Percentiles rank a stretch among this genome's conserved stretches.
Evolutionary conservation across 768 basidiomycete species (phyloP).

Genomic region (Hygrocybe punicea): DNA sequence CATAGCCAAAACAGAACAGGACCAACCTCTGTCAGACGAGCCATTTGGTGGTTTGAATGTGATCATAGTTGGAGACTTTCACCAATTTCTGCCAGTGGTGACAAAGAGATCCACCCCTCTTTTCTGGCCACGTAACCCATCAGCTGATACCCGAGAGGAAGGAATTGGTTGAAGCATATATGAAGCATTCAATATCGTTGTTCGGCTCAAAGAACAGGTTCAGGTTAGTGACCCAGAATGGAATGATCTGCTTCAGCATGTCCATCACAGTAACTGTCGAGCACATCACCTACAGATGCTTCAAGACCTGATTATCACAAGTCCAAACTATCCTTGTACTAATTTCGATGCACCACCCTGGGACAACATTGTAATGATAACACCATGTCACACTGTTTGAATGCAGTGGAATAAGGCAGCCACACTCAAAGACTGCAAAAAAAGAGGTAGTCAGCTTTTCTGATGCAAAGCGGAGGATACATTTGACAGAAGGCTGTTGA

Average conservation of each 20-base stretch:
- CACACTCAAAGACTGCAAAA: too few relatives aligned
- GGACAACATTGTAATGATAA: too few relatives aligned
- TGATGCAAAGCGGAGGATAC: too few relatives aligned
- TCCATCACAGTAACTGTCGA: constrained; percentile 22
- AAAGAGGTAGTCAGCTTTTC: too few relatives aligned
- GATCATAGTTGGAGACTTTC: constrained; percentile 33
- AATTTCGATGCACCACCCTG: too few relatives aligned
- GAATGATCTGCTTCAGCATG: constrained; percentile 27
- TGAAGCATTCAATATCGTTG: constrained; percentile 24
- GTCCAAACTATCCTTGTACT: too few relatives aligned
- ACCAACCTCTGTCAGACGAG: not conserved
- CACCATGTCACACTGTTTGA: too few relatives aligned
- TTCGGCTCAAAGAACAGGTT: constrained; percentile 34
- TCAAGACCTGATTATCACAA: too few relatives aligned
- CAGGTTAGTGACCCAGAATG: constrained; percentile 29
- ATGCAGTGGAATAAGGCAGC: too few relatives aligned
- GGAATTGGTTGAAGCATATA: constrained; percentile 16
- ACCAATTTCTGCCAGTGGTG: constrained; percentile 32
- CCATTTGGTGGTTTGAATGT: constrained; percentile 33
- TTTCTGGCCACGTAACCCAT: constrained; percentile 8
- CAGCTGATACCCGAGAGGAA: not conserved
- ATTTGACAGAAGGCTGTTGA: too few relatives aligned
- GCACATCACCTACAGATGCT: constrained; percentile 27
- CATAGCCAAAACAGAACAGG: constrained; percentile 3
- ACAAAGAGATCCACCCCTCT: constrained; percentile 28